These are phyloP conservation scores for Hamigera avellanea DNA, from an alignment of 495 filamentous ascomycete species.

Conservation along the genomic window DNA sequence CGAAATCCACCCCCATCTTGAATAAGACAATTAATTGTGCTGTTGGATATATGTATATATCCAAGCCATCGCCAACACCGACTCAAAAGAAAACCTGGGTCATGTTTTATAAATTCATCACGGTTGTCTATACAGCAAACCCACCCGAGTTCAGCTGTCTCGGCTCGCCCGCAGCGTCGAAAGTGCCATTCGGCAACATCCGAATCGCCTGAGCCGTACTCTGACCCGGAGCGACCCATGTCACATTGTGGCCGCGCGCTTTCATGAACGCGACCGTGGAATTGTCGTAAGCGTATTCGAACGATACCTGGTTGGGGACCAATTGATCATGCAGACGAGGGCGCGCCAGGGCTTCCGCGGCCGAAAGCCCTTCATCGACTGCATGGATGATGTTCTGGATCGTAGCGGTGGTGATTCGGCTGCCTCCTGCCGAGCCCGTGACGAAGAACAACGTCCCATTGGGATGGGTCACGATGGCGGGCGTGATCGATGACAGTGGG, in stretches of 20 bases:
- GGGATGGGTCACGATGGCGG: conserved; percentile 58
- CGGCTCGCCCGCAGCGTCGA: conserved; percentile 68
- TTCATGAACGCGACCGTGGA: conserved; percentile 52
- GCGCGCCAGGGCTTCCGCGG: conserved; percentile 47
- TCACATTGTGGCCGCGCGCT: conserved; percentile 58
- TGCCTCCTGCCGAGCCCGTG: conserved; percentile 73
- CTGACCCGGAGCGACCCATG: conserved; percentile 50
- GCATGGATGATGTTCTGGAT: conserved; percentile 65
- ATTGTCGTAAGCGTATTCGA: conserved; percentile 65
- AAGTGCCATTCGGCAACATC: conserved; percentile 57
- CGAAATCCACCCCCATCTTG: too few species aligned
- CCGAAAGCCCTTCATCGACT: conserved; percentile 49
- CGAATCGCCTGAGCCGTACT: conserved; percentile 66
- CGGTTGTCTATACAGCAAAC: conserved; percentile 42
- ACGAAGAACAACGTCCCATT: conserved; percentile 58
- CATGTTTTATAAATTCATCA: too few species aligned
- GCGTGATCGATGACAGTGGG: conserved; percentile 68
- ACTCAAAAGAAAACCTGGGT: too few species aligned
- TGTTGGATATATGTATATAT: too few species aligned
- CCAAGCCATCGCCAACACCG: too few species aligned
- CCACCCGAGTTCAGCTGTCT: conserved; percentile 65
- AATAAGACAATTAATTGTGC: too few species aligned
- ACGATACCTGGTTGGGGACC: conserved; percentile 51
- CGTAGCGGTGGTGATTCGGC: conserved; percentile 77
- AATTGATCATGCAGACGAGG: conserved; percentile 80